phyloP scores from a whole-genome alignment of 495 filamentous ascomycete genomes.

The Daldinia loculata region DNA sequence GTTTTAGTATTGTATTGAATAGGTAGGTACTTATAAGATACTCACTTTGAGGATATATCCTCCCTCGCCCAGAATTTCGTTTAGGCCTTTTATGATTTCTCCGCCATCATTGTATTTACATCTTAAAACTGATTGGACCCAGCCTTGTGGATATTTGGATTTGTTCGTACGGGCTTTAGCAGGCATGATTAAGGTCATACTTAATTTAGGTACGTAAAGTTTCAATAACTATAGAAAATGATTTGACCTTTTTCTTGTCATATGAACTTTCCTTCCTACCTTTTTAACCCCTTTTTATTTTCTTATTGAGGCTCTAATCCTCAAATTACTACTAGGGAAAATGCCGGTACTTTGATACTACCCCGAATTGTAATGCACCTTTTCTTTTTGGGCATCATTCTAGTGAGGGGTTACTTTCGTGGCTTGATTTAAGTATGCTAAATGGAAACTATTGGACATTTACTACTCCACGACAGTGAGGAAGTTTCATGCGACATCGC shows the following conservation, averaged over 20 bases:
- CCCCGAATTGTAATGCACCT: slow-evolving; percentile 1
- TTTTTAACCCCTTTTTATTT: too few species aligned
- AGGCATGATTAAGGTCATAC: too few species aligned
- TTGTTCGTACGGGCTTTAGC: not conserved
- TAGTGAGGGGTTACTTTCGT: slow-evolving; percentile 10
- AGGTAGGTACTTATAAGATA: not conserved
- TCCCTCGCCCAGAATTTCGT: slow-evolving; percentile 8
- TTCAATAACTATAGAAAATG: too few species aligned
- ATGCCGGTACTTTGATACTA: slow-evolving; percentile 4
- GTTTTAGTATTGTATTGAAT: not conserved
- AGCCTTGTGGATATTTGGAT: not conserved
- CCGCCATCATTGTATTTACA: slow-evolving; percentile 19
- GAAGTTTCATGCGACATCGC: not conserved
- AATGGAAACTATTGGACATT: slow-evolving; percentile 11
- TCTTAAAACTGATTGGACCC: slow-evolving; percentile 14
- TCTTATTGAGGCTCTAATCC: not conserved
- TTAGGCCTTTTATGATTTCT: slow-evolving; percentile 1
- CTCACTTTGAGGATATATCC: slow-evolving; percentile 12
- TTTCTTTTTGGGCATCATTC: not conserved
- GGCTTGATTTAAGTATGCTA: slow-evolving; percentile 5
- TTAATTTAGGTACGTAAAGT: too few species aligned
- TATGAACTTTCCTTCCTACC: too few species aligned
- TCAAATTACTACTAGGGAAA: not conserved
- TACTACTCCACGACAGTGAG: not conserved
- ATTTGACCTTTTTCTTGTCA: too few species aligned